These are phyloP conservation scores for Acer yangbiense DNA, from an alignment of 345 rosid species.

Conservation along the genomic window DNA sequence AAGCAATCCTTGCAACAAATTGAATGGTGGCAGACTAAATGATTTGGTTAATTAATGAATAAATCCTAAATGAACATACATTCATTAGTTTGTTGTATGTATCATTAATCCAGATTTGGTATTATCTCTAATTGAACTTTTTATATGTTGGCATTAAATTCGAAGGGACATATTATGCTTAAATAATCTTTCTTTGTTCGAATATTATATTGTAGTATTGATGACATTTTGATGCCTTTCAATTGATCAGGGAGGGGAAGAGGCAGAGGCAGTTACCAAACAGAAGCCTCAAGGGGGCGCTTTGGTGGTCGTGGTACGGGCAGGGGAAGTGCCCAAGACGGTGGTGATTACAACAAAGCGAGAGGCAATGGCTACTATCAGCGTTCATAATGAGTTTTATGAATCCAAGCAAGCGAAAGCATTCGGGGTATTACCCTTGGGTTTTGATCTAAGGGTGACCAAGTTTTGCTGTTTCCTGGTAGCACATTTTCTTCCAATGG, in stretches of 20 bases:
- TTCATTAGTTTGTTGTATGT: not conserved
- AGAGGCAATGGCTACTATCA: constrained; percentile 74
- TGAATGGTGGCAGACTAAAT: not conserved
- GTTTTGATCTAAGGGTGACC: constrained; percentile 18
- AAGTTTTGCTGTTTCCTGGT: constrained; percentile 28
- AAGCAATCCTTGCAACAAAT: not conserved
- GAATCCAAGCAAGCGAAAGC: constrained; percentile 3
- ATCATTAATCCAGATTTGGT: not conserved
- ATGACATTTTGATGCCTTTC: not conserved
- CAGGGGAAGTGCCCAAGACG: constrained; percentile 68
- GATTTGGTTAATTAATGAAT: not conserved
- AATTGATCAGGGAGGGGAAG: constrained; percentile 66
- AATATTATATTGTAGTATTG: not conserved
- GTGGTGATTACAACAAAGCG: constrained; percentile 57
- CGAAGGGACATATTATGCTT: not conserved
- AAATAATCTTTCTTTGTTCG: not conserved
- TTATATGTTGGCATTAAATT: not conserved
- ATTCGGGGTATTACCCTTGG: constrained; percentile 15
- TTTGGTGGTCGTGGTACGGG: constrained; percentile 57
- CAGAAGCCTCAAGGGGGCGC: constrained; percentile 71
- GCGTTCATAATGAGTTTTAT: constrained; percentile 44
- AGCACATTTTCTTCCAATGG: constrained; percentile 18
- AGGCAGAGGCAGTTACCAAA: constrained; percentile 69
- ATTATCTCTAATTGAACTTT: not conserved
- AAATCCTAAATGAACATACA: not conserved